Percentiles rank a stretch among this genome's conserved stretches.
These are phyloP conservation scores for Colletotrichum destructivum DNA, from an alignment of 2,329 filamentous ascomycete genomes.

Conservation along the genomic window DNA sequence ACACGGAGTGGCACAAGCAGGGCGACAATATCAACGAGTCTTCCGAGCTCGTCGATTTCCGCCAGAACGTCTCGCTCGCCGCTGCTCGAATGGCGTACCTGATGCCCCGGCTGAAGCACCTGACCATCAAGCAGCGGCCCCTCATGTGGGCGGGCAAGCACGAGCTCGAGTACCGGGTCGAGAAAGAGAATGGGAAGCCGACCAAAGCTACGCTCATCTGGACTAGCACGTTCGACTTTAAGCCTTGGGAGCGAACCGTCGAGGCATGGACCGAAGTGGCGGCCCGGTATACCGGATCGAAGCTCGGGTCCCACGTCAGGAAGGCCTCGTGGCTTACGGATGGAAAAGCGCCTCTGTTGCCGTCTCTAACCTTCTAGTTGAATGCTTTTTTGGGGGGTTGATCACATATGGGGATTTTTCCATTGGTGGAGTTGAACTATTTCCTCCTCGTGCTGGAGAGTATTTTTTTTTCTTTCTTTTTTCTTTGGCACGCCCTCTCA, in stretches of 20 bases:
- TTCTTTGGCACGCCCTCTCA: conserved; percentile 1
- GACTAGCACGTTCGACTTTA: conserved; percentile 45
- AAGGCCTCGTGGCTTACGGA: conserved; percentile 29
- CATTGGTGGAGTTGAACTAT: not conserved
- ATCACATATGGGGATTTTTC: not conserved
- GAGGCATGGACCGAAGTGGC: conserved; percentile 46
- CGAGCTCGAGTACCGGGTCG: conserved; percentile 41
- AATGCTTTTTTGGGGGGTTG: not conserved
- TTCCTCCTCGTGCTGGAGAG: not conserved
- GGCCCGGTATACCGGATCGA: conserved; percentile 27
- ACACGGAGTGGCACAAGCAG: conserved; percentile 45
- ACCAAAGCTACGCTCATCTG: conserved; percentile 38
- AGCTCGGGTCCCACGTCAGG: conserved; percentile 14
- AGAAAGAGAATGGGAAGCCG: conserved; percentile 25
- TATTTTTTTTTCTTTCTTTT: not conserved
- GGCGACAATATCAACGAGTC: conserved; percentile 43
- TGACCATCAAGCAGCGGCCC: conserved; percentile 44
- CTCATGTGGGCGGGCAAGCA: conserved; percentile 48
- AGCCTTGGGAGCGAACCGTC: conserved; percentile 44
- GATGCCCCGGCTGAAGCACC: conserved; percentile 44
- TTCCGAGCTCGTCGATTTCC: conserved; percentile 41
- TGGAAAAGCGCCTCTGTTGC: conserved; percentile 37
- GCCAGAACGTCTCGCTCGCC: conserved; percentile 44
- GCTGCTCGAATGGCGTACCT: conserved; percentile 43
- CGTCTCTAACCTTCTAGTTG: conserved; percentile 33